A percentile compares a stretch with the other conserved stretches of the same genome.
Evolutionary conservation across 139 green algal genomes (phyloP).

Genomic region (Closterium sp.): DNA sequence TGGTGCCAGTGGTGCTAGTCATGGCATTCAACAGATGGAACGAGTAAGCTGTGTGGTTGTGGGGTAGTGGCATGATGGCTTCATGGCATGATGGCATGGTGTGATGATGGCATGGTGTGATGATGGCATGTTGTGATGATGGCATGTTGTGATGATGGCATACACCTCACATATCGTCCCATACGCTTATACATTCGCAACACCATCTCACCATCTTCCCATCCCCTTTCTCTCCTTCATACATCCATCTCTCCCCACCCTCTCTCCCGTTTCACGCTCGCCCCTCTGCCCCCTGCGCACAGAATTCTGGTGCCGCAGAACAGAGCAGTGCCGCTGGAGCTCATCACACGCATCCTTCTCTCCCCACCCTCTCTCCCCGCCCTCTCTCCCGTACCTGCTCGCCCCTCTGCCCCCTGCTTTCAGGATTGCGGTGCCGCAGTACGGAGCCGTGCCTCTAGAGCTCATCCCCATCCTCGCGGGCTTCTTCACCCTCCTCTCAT

Average conservation of each 20-base stretch:
- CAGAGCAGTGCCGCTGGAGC: slow-evolving; percentile 69
- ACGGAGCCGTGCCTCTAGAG: slow-evolving; percentile 69
- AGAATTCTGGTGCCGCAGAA: slow-evolving; percentile 63
- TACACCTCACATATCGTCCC: too few relatives aligned
- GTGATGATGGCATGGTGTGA: too few relatives aligned
- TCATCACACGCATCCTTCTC: slow-evolving; percentile 44
- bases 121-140: not conserved
- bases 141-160: not conserved
- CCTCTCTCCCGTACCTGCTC: too few relatives aligned
- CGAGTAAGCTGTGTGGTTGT: not conserved
- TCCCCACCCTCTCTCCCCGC: too few relatives aligned
- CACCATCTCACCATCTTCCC: not conserved
- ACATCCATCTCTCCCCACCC: not conserved
- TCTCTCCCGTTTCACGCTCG: too few relatives aligned
- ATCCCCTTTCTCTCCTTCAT: not conserved
- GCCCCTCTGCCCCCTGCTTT: not conserved
- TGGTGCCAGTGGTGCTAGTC: slow-evolving; percentile 86
- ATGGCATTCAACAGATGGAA: slow-evolving; percentile 78
- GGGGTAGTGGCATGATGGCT: too few relatives aligned
- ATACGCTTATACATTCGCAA: not conserved
- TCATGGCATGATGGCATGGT: too few relatives aligned
- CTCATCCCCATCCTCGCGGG: slow-evolving; percentile 87
- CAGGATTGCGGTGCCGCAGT: slow-evolving; percentile 62
- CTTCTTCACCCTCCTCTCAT: too few relatives aligned
- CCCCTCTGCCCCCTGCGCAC: not conserved